A percentile compares a stretch with the other conserved stretches of the same genome.
These are phyloP conservation scores for Pestalotiopsis sp. DNA, from an alignment of 2,329 filamentous ascomycete genomes.

Conservation along the genomic window DNA sequence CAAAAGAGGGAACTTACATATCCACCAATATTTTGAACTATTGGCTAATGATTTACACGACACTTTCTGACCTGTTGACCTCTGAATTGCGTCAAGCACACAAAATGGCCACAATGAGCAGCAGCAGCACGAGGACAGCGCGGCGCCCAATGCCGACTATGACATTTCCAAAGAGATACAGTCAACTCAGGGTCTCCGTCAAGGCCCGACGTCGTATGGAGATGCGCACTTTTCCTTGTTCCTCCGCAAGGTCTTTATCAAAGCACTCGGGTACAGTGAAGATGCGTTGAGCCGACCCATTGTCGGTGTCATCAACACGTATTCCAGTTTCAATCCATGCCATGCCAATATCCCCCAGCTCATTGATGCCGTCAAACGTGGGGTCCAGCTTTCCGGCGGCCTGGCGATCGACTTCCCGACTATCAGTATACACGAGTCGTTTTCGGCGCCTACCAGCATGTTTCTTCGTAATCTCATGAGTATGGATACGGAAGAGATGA, in stretches of 20 bases:
- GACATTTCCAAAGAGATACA: slow-evolving; percentile 55
- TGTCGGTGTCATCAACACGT: slow-evolving; percentile 74
- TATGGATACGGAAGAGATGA: slow-evolving; percentile 81
- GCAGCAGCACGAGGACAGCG: background rate
- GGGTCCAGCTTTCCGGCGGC: slow-evolving; percentile 66
- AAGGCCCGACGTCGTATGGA: slow-evolving; percentile 68
- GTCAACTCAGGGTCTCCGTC: slow-evolving; percentile 54
- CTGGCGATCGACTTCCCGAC: slow-evolving; percentile 73
- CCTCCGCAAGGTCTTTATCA: slow-evolving; percentile 75
- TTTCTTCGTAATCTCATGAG: slow-evolving; percentile 74
- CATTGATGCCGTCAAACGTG: slow-evolving; percentile 68
- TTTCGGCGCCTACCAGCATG: slow-evolving; percentile 73
- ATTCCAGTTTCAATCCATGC: slow-evolving; percentile 73
- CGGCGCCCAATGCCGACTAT: slow-evolving; percentile 49
- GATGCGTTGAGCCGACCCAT: slow-evolving; percentile 70
- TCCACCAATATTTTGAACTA: background rate
- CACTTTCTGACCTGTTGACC: background rate
- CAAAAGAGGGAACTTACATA: background rate
- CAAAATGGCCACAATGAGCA: background rate
- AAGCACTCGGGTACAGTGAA: slow-evolving; percentile 72
- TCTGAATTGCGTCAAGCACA: background rate
- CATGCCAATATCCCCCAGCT: slow-evolving; percentile 72
- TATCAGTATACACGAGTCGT: slow-evolving; percentile 70
- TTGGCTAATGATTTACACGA: background rate
- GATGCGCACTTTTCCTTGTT: slow-evolving; percentile 76